Percentiles rank a stretch among this genome's conserved stretches.
Conservation (phyloP, 2,329 filamentous ascomycete species). For the Fusarium begoniae region DNA sequence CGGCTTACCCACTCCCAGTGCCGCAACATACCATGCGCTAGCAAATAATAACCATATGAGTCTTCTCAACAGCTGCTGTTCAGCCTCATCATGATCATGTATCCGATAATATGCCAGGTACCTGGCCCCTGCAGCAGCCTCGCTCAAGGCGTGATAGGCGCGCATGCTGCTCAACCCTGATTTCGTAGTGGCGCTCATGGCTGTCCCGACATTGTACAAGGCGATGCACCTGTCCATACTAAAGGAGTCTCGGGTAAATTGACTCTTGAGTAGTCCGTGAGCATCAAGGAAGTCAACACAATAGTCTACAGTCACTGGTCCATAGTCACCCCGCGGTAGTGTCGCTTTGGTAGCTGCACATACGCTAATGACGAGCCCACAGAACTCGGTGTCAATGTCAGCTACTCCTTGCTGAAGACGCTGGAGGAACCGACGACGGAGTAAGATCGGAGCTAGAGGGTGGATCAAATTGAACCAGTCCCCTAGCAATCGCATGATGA, state of each 20-base stretch:
- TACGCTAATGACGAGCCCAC: slow-evolving; percentile 47
- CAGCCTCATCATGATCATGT: slow-evolving; percentile 32
- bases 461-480: slow-evolving; percentile 51
- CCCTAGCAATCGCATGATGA: slow-evolving; percentile 36
- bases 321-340: slow-evolving; percentile 42
- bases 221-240: slow-evolving; percentile 49
- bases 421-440: slow-evolving; percentile 44
- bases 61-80: slow-evolving; percentile 47
- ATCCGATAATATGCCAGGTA: slow-evolving; percentile 44
- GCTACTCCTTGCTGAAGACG: slow-evolving; percentile 41
- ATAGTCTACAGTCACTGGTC: slow-evolving; percentile 40
- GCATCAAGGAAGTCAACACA: slow-evolving; percentile 45
- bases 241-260: slow-evolving; percentile 31
- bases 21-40: slow-evolving; percentile 36
- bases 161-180: slow-evolving; percentile 26
- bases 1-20: background rate
- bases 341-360: slow-evolving; percentile 48
- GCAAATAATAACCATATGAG: slow-evolving; percentile 49
- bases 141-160: slow-evolving; percentile 36
- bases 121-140: slow-evolving; percentile 43
- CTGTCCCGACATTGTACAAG: slow-evolving; percentile 48
- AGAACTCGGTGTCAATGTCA: slow-evolving; percentile 42
- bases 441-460: slow-evolving; percentile 47
- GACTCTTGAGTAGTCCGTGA: slow-evolving; percentile 37
- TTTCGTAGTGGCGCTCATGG: slow-evolving; percentile 26